Conservation (phyloP, 192 early-diverging fungal species). For the Dissophora globulifera region DNA sequence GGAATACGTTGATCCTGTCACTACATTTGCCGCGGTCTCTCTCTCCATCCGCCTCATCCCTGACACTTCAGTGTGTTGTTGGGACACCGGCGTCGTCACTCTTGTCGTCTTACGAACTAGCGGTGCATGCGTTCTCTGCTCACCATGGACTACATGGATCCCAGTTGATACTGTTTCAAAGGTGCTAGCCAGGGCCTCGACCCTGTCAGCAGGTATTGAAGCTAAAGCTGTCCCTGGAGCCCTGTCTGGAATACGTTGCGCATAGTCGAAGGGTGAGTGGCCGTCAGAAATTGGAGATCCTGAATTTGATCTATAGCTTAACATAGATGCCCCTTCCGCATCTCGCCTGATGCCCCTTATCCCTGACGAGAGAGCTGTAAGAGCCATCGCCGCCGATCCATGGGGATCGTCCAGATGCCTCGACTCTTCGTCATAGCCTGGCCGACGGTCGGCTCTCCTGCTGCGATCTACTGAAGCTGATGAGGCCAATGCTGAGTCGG, state of each 20-base stretch:
- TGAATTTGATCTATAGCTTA: not conserved
- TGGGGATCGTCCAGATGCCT: constrained; percentile 20
- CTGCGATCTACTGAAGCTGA: not conserved
- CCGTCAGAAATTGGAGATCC: not conserved
- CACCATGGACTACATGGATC: too few species aligned
- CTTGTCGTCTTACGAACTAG: not conserved
- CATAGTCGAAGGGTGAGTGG: not conserved
- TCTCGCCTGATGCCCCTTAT: not conserved
- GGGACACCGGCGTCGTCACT: not conserved
- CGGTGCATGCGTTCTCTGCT: not conserved
- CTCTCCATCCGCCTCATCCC: not conserved
- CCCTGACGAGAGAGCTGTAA: constrained; percentile 34
- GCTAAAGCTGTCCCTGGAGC: not conserved
- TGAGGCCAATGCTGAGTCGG: not conserved
- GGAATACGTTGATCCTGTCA: not conserved
- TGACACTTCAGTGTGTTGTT: not conserved
- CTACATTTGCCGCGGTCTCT: not conserved
- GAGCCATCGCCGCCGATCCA: constrained; percentile 37
- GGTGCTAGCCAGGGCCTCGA: too few species aligned
- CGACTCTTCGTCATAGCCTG: not conserved
- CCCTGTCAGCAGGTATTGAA: too few species aligned
- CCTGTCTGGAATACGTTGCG: not conserved
- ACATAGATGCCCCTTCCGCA: not conserved
- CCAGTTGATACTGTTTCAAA: too few species aligned
- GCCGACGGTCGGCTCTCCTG: not conserved